These are phyloP conservation scores for Fusarium sp. DNA, from an alignment of 2,329 filamentous ascomycete species.

Conservation along the genomic window DNA sequence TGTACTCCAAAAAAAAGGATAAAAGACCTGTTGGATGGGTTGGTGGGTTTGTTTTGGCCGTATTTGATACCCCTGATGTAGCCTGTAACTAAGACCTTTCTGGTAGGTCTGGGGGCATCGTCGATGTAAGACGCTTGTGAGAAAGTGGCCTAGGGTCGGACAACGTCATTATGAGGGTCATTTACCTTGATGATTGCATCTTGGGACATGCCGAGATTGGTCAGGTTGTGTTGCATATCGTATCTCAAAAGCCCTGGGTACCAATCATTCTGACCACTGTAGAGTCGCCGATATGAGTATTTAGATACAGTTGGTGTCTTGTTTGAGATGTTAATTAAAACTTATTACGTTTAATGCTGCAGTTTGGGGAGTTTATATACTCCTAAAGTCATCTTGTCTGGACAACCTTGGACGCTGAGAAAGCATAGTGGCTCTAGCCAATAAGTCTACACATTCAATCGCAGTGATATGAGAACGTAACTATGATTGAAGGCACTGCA, in stretches of 20 bases:
- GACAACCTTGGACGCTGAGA: no score
- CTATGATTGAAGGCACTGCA: slow-evolving; percentile 62
- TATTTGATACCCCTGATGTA: slow-evolving; percentile 40
- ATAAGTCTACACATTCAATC: slow-evolving; percentile 71
- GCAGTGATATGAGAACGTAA: slow-evolving; percentile 65
- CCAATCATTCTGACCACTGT: slow-evolving; percentile 55
- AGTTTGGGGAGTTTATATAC: slow-evolving; percentile 56
- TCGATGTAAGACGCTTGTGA: slow-evolving; percentile 37
- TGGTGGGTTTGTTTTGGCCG: slow-evolving; percentile 22
- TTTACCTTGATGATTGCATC: slow-evolving; percentile 22
- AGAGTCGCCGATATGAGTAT: slow-evolving; percentile 56
- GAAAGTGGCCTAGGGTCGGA: slow-evolving; percentile 28
- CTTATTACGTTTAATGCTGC: slow-evolving; percentile 59
- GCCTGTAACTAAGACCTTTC: slow-evolving; percentile 17
- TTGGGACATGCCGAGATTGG: slow-evolving; percentile 24
- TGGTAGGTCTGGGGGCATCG: slow-evolving; percentile 25
- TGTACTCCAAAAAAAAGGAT: slow-evolving; percentile 1
- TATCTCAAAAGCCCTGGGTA: slow-evolving; percentile 36
- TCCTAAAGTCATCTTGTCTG: slow-evolving; percentile 54
- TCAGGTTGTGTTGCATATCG: slow-evolving; percentile 21
- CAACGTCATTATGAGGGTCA: neutral
- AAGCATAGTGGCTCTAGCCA: slow-evolving; percentile 70
- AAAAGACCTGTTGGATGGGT: slow-evolving; percentile 4
- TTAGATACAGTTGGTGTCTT: slow-evolving; percentile 57
- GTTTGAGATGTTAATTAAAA: slow-evolving; percentile 54